These are phyloP conservation scores for Phytophthora syringae DNA, from an alignment of 352 stramenopile genomes.

Conservation along the genomic window DNA sequence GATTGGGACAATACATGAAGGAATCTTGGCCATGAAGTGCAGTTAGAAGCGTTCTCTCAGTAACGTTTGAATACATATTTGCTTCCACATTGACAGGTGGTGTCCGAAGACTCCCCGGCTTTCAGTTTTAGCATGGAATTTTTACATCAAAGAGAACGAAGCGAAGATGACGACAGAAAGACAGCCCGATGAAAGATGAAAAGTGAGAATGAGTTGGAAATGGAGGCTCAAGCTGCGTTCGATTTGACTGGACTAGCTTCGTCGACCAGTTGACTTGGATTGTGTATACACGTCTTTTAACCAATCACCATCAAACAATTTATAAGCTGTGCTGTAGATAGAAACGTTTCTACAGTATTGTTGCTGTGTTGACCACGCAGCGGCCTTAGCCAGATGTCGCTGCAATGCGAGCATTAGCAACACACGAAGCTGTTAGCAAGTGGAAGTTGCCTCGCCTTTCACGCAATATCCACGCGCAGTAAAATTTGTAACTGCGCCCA, in stretches of 20 bases:
- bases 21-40: neutral
- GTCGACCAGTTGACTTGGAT: slow-evolving; percentile 1
- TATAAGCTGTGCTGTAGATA: neutral
- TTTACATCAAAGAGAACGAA: slow-evolving; percentile 66
- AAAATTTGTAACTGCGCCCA: slow-evolving; percentile 41
- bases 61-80: slow-evolving; percentile 76
- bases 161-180: neutral
- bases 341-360: neutral
- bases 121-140: slow-evolving; percentile 88
- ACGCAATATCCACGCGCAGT: slow-evolving; percentile 38
- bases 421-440: slow-evolving; percentile 21
- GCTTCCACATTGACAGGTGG: slow-evolving; percentile 58
- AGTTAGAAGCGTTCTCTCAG: slow-evolving; percentile 69
- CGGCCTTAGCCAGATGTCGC: slow-evolving; percentile 27
- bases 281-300: slow-evolving; percentile 2
- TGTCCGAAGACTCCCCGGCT: slow-evolving; percentile 30
- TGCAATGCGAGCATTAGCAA: neutral
- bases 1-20: neutral
- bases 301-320: no score
- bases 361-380: no score
- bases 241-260: slow-evolving; percentile 32
- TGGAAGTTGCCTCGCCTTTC: slow-evolving; percentile 20
- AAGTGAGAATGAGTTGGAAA: slow-evolving; percentile 26
- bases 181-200: slow-evolving; percentile 6
- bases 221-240: no score